These are phyloP conservation scores for Clonostachys chloroleuca DNA, from an alignment of 2,329 filamentous ascomycete species.

Conservation along the genomic window DNA sequence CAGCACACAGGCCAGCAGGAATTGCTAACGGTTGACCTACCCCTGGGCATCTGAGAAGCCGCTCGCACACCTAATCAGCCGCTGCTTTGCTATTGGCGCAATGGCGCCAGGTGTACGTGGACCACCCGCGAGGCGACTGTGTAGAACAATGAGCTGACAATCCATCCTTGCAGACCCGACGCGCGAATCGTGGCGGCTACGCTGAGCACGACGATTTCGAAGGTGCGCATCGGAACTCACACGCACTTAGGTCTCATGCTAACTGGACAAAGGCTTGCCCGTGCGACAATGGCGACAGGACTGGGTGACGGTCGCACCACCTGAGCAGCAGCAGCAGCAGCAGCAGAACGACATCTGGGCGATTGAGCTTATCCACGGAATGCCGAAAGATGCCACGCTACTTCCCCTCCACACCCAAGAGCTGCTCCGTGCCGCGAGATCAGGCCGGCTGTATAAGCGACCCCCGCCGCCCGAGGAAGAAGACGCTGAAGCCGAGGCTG, in stretches of 20 bases:
- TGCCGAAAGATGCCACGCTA: constrained; percentile 82
- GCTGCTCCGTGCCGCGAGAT: constrained; percentile 75
- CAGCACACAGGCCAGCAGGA: too few species aligned
- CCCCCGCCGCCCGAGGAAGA: constrained; percentile 59
- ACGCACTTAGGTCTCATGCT: background rate
- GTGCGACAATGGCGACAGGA: constrained; percentile 86
- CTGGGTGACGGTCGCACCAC: constrained; percentile 63
- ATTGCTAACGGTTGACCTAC: too few species aligned
- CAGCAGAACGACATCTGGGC: constrained; percentile 66
- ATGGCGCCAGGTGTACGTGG: constrained; percentile 34
- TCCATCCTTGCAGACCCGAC: constrained; percentile 39
- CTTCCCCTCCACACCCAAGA: constrained; percentile 77
- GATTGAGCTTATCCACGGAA: constrained; percentile 68
- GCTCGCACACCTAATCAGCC: too few species aligned
- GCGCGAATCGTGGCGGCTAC: constrained; percentile 51
- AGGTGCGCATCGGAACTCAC: constrained; percentile 27
- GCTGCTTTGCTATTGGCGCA: background rate
- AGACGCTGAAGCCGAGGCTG: constrained; percentile 44
- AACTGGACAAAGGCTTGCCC: constrained; percentile 59
- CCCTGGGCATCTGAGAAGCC: too few species aligned
- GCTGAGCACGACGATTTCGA: constrained; percentile 60
- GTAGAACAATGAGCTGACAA: constrained; percentile 2
- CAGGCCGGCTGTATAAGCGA: constrained; percentile 71
- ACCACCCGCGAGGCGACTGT: background rate
- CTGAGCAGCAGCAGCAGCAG: constrained; percentile 56